A percentile compares a stretch with the other conserved stretches of the same genome.
phyloP scores from a whole-genome alignment of 2,329 filamentous ascomycete genomes.

The Diplodia scrobiculata region DNA sequence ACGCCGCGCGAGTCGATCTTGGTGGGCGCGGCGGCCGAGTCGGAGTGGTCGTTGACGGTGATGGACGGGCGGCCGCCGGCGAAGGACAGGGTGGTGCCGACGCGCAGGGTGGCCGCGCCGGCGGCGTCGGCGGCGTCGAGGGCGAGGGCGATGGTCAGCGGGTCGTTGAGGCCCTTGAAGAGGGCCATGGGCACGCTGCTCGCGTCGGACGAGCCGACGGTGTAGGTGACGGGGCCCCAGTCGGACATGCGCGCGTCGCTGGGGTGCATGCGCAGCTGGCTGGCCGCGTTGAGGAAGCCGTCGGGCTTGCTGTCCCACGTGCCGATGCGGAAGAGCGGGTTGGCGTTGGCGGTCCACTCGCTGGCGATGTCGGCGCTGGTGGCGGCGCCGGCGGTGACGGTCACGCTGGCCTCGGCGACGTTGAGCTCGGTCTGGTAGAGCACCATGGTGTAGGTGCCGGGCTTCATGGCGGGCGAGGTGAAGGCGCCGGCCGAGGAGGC shows the following conservation, averaged over 20 bases:
- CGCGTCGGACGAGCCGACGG: constrained; percentile 57
- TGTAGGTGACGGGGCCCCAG: constrained; percentile 65
- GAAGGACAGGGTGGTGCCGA: constrained; percentile 66
- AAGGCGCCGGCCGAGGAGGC: constrained; percentile 60
- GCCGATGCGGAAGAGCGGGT: constrained; percentile 64
- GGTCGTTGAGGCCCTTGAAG: constrained; percentile 62
- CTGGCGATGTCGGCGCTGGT: constrained; percentile 57
- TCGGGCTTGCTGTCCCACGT: constrained; percentile 62
- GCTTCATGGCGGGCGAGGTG: constrained; percentile 67
- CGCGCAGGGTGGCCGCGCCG: constrained; percentile 60
- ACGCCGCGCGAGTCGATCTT: constrained; percentile 68
- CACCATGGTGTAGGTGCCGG: constrained; percentile 69
- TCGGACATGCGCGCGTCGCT: constrained; percentile 64
- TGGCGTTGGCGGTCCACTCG: constrained; percentile 50
- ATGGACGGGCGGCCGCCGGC: constrained; percentile 61
- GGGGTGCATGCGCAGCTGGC: constrained; percentile 69
- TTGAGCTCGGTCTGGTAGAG: constrained; percentile 64
- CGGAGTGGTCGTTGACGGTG: constrained; percentile 59
- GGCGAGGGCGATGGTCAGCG: constrained; percentile 63
- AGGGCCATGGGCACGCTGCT: constrained; percentile 66
- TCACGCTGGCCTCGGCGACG: constrained; percentile 52
- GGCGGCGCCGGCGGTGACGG: constrained; percentile 56
- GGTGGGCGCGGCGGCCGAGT: constrained; percentile 57
- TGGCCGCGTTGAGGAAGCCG: constrained; percentile 68
- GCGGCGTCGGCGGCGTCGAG: constrained; percentile 51